Percentiles rank a stretch among this genome's conserved stretches.
Evolutionary conservation across 257 asterid genomes (phyloP).

Genomic region (Solanum bulbocastanum): DNA sequence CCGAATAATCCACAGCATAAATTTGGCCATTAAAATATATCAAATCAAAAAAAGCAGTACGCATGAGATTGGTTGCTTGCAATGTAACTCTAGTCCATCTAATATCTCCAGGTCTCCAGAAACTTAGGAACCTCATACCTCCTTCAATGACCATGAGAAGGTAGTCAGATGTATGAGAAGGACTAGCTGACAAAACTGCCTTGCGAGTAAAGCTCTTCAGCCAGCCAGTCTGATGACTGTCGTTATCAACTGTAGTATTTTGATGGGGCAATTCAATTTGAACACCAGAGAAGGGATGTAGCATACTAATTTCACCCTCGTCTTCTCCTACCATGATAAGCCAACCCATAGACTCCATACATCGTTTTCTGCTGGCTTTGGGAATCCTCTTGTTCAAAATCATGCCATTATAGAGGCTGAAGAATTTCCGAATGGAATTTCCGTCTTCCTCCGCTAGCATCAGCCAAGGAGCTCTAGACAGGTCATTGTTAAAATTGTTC

Average conservation of each 20-base stretch:
- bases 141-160: not conserved
- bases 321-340: not conserved
- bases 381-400: not conserved
- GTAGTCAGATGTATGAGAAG: not conserved
- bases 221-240: not conserved
- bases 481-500: not conserved
- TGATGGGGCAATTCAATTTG: too few species aligned
- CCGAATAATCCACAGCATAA: not conserved
- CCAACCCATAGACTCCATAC: not conserved
- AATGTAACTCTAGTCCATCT: not conserved
- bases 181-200: not conserved
- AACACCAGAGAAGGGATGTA: too few species aligned
- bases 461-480: not conserved
- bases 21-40: not conserved
- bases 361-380: not conserved
- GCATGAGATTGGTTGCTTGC: not conserved
- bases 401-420: not conserved
- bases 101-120: not conserved
- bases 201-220: not conserved
- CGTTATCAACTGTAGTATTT: not conserved
- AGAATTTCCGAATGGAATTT: not conserved
- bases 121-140: not conserved
- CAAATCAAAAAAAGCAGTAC: not conserved
- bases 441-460: not conserved
- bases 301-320: not conserved